Percentiles rank a stretch among this genome's conserved stretches.
Conservation (phyloP, 1,284 basidiomycete species). For the Naganishia cerealis region DNA sequence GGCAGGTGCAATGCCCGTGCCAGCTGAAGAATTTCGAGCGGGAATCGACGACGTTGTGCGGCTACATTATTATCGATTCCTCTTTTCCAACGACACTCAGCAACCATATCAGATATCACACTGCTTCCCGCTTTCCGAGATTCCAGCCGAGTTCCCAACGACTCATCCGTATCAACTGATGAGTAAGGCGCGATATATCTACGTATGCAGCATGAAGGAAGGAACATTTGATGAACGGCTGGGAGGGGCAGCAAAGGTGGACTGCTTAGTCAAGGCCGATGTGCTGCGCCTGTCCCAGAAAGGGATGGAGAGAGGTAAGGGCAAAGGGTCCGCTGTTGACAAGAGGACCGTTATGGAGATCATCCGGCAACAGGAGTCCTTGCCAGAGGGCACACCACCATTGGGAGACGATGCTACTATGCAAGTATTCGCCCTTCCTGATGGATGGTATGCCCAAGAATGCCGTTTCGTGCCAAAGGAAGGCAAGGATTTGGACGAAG, state of each 20-base stretch:
- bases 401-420: constrained; percentile 41
- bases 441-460: constrained; percentile 56
- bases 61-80: constrained; percentile 57
- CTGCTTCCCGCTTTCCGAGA: constrained; percentile 55
- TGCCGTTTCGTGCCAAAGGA: constrained; percentile 53
- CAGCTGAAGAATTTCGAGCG: constrained; percentile 41
- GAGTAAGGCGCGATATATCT: constrained; percentile 53
- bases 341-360: constrained; percentile 50
- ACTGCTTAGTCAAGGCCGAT: constrained; percentile 57
- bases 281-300: constrained; percentile 46
- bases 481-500: constrained; percentile 45
- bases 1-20: constrained; percentile 55
- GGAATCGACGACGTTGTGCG: constrained; percentile 54
- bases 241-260: constrained; percentile 58
- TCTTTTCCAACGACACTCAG: constrained; percentile 21
- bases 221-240: constrained; percentile 56
- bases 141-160: constrained; percentile 58
- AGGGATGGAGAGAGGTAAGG: constrained; percentile 43
- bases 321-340: constrained; percentile 49
- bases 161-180: constrained; percentile 51
- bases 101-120: constrained; percentile 44
- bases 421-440: constrained; percentile 54
- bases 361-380: constrained; percentile 41
- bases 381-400: constrained; percentile 9
- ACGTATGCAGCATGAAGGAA: constrained; percentile 53